phyloP scores from a whole-genome alignment of 768 basidiomycete genomes.

The Russula abietina region DNA sequence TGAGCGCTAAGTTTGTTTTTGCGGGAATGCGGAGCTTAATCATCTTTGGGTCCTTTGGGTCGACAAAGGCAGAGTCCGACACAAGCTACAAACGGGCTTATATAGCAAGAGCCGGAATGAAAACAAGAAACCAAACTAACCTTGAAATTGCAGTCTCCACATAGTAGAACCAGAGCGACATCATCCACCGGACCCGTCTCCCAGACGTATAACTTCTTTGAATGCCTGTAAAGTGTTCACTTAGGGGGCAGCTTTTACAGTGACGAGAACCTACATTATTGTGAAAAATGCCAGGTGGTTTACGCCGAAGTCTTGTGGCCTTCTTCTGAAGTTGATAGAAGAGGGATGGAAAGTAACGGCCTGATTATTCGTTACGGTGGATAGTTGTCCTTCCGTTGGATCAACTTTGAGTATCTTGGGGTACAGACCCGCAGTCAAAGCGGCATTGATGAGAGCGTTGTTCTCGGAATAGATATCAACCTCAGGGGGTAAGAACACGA shows the following conservation, averaged over 20 bases:
- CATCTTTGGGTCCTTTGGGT: slow-evolving; percentile 50
- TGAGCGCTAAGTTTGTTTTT: slow-evolving; percentile 73
- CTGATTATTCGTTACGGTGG: slow-evolving; percentile 80
- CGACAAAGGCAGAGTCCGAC: slow-evolving; percentile 66
- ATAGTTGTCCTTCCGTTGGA: slow-evolving; percentile 50
- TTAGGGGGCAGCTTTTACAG: neutral
- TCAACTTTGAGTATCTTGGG: slow-evolving; percentile 85
- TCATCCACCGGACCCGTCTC: slow-evolving; percentile 90
- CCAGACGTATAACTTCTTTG: slow-evolving; percentile 89
- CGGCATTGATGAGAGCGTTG: slow-evolving; percentile 64
- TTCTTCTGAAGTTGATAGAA: slow-evolving; percentile 79
- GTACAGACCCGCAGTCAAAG: slow-evolving; percentile 80
- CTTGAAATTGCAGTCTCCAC: slow-evolving; percentile 89
- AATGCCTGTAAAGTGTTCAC: slow-evolving; percentile 57
- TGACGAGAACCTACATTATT: slow-evolving; percentile 53
- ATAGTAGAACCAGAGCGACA: slow-evolving; percentile 70
- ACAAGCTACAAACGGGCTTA: slow-evolving; percentile 45
- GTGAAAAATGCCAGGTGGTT: slow-evolving; percentile 83
- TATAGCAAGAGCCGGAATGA: neutral
- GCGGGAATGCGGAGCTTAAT: slow-evolving; percentile 64
- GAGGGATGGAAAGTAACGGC: slow-evolving; percentile 79
- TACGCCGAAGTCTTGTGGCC: slow-evolving; percentile 60
- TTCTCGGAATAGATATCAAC: slow-evolving; percentile 67
- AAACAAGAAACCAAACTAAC: slow-evolving; percentile 34
- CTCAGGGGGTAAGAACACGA: slow-evolving; percentile 66